Evolutionary conservation across 2,329 filamentous ascomycete species (phyloP), one percentile per base, ranked within the genome.

Genomic region (Ophiobolus disseminans): DNA sequence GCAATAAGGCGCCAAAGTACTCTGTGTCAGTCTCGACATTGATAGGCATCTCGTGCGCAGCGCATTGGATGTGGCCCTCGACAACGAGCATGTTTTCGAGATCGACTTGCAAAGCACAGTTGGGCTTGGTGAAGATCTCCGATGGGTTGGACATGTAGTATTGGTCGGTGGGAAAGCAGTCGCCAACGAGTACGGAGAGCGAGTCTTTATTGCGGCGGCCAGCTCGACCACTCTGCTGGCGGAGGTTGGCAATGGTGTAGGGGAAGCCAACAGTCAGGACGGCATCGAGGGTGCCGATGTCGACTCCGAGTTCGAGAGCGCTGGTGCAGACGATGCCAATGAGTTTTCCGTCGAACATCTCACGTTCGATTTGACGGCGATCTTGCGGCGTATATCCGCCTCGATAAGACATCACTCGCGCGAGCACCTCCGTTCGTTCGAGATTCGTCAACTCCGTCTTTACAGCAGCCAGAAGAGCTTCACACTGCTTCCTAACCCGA

Each of bases 131-230:
- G 73, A 97, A 93, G 19, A 99, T 87, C 71, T 96, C 91, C 53
- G 94, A 88, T 0, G 94, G 94, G 57, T 97, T 96, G 53, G 90
- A 86, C 94, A 99, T 99, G 73, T 95, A 99, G 68, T 95, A 86
- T 68, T 99, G 94, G 69, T 99, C 94, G 0, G 90, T 91, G 2
- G 92, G 86, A 58, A 94, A 96, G 56, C 86, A 86, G 66, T 97
- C 92, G 2, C 92, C 94, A 0, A 99, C 85, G 1, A 99, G 78
- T 2, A 99, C 85, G 0, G 91, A 95, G 2, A 99, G 78, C 0
- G 92, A 96, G 71, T 99, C 94, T 66, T 90, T 95, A 68, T 97
- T 97, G 50, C 93, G 83, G 50, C 94, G 84, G 10, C 94, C 94
- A 16, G 94, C 94, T 63, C 94, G 85, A 11, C 94, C 94, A 63